Base-by-base conservation (phyloP, 2,329 filamentous ascomycete genomes). In the Aspergillus tamarii region DNA sequence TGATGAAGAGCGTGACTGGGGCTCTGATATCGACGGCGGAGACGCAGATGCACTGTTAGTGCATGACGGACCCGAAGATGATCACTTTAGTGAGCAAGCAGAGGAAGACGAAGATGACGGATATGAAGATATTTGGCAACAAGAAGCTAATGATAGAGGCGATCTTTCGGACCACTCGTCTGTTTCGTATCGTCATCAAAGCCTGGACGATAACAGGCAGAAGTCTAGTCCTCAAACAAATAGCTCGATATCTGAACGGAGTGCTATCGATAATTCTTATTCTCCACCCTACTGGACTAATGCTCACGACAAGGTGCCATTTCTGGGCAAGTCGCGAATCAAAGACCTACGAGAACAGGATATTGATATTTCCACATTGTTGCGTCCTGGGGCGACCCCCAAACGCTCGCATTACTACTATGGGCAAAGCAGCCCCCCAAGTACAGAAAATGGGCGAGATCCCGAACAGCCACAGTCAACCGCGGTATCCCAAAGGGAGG, bases 51-150 rank as follows among this genome's bases (percentile, higher is more conserved):
- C 66, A 36, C 55, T 69, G 16, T 43, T 54, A 21, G 63, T 66
- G 9, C 60, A 70, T 23, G 60, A 66, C 16, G 26, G 39, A n/a
- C 30, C 48, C 43, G 30, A 64, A 39, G 57, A 64, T 34, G 62
- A 69, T 7, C 65, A 68, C 26, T 60, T 61, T 21, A 39, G 67
- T 43, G 65, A 64, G 23, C 62, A 70, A 21, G 56, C 68, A 36
- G 57, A 71, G 14, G 48, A 54, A 8, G 70, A 71, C 12, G 73
- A 75, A 14, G 73, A 75, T 19, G 78, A 78, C 45, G 80, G 74
- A 16, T 78, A 77, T 61, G 78, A 77, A 57, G 81, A 84, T 59
- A 83, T 83, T 32, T 84, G 82, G 82, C 80, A 83, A 65, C 76
- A 79, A 66, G 78, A 81, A 67, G 78, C 79, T 46, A 71, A 73